Base-by-base conservation (phyloP, 1,284 basidiomycete genomes). In the Boletellus deceptivus region DNA sequence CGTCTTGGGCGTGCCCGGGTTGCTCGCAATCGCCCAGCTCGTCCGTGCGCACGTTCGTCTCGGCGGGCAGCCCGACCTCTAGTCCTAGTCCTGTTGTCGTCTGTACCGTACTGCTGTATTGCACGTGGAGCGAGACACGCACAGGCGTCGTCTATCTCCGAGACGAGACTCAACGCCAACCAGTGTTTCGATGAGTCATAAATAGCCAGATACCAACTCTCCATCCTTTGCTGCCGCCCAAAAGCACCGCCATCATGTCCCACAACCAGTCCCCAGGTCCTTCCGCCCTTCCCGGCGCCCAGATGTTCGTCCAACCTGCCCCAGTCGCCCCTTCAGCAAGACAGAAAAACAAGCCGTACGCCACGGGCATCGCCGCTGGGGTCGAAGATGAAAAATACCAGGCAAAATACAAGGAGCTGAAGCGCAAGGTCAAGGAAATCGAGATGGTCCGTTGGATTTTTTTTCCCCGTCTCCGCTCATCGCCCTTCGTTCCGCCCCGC, bases 381-480 rank as follows among this genome's bases (percentile, higher is more conserved):
- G 86, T 85, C 45, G 91, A 95, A 68, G 92, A 93, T 65, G 81
- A 81, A 64, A 93, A 93, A 72, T 95, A 95, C 69, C 83, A 90
- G 54, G 78, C 80, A 63, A 95, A 95, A 72, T 94, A 93, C 75
- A 91, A 85, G 69, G 91, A 95, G 55, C 75, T 95, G 58, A 94
- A 92, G 69, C 80, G 82, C 67, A 94, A 93, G 74, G 89, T 94
- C 49, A 84, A 84, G 67, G 90, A 93, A 70, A 90, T 95, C 55
- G 92, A 95, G 71, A 71, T 78, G 45, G 91, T 91, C 59, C 59
- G 83, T 77, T 55, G 44, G 53, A 50, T 46, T 60, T 52, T 44
- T 44, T 20, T 17, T 43, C 25, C 39, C 25, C 34, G 20, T 14
- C 8, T 46, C 46, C 27, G 8, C 44, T 35, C 43, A 14, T 37